Evolutionary conservation across 1,284 basidiomycete species (phyloP).

Genomic region (Fomitiporia mediterranea): DNA sequence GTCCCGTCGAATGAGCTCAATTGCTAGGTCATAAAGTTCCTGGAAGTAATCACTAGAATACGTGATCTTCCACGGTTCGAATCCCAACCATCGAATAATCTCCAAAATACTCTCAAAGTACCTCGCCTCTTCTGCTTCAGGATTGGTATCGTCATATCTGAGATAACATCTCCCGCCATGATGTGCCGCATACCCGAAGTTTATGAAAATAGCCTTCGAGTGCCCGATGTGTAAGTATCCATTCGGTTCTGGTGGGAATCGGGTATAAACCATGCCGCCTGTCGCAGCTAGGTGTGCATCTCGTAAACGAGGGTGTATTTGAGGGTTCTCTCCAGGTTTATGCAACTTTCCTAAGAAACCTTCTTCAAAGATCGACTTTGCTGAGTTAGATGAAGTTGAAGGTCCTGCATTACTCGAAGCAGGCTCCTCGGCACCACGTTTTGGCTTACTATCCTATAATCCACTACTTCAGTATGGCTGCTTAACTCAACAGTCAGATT

Average conservation of each 20-base stretch:
- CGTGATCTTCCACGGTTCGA: constrained; percentile 98
- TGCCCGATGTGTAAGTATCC: constrained; percentile 96
- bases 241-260: constrained; percentile 99
- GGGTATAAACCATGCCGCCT: constrained; percentile 84
- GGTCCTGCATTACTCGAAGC: constrained; percentile 20
- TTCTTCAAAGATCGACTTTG: constrained; percentile 84
- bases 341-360: constrained; percentile 94
- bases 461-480: no score
- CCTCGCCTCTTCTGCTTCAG: constrained; percentile 92
- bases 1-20: constrained; percentile 87
- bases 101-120: constrained; percentile 98
- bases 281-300: constrained; percentile 82
- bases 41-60: constrained; percentile 99
- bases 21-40: constrained; percentile 81
- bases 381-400: constrained; percentile 36
- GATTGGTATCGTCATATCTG: constrained; percentile 98
- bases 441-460: constrained; percentile 35
- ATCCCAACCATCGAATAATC: constrained; percentile 95
- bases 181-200: constrained; percentile 96
- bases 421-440: constrained; percentile 40
- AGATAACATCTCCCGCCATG: constrained; percentile 90
- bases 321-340: constrained; percentile 92
- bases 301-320: constrained; percentile 74
- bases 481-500: neutral
- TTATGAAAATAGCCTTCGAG: constrained; percentile 97